Evolutionary conservation across 305 asterid genomes (phyloP).

Genomic region (Fraxinus greggii): DNA sequence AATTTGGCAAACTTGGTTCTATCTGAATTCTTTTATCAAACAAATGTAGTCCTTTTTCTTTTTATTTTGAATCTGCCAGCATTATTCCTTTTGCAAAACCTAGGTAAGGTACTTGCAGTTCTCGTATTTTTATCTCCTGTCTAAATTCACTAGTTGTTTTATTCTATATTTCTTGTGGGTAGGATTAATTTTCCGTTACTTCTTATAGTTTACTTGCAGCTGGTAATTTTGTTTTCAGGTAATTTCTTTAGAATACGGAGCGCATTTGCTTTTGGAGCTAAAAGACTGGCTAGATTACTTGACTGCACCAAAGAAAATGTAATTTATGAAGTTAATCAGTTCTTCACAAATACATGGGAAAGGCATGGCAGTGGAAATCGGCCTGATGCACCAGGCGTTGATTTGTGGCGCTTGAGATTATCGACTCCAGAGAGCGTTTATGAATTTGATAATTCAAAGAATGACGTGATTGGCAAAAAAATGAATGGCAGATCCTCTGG

Average conservation of each 20-base stretch:
- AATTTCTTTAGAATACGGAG: slow-evolving; percentile 88
- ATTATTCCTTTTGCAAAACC: slow-evolving; percentile 9
- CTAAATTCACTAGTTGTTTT: not conserved
- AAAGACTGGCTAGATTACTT: slow-evolving; percentile 66
- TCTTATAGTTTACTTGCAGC: slow-evolving; percentile 6
- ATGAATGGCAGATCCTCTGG: slow-evolving; percentile 38
- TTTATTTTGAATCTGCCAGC: not conserved
- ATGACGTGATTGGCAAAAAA: slow-evolving; percentile 33
- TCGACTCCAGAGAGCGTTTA: slow-evolving; percentile 38
- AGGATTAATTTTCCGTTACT: not conserved
- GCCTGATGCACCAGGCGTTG: slow-evolving; percentile 72
- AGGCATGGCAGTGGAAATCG: slow-evolving; percentile 82
- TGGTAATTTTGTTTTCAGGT: slow-evolving; percentile 46
- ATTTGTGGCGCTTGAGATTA: slow-evolving; percentile 39
- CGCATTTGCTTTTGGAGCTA: slow-evolving; percentile 93
- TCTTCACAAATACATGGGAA: slow-evolving; percentile 82
- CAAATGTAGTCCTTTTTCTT: not conserved
- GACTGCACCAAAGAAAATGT: slow-evolving; percentile 69
- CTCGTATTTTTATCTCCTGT: not conserved
- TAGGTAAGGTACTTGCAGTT: not conserved
- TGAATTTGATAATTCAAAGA: slow-evolving; percentile 40
- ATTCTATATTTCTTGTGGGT: not conserved
- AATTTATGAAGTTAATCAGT: slow-evolving; percentile 71
- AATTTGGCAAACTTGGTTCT: not conserved
- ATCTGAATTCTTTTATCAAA: not conserved